Base-by-base conservation (phyloP, 139 green algal species). In the Mesotaenium endlicherianum region DNA sequence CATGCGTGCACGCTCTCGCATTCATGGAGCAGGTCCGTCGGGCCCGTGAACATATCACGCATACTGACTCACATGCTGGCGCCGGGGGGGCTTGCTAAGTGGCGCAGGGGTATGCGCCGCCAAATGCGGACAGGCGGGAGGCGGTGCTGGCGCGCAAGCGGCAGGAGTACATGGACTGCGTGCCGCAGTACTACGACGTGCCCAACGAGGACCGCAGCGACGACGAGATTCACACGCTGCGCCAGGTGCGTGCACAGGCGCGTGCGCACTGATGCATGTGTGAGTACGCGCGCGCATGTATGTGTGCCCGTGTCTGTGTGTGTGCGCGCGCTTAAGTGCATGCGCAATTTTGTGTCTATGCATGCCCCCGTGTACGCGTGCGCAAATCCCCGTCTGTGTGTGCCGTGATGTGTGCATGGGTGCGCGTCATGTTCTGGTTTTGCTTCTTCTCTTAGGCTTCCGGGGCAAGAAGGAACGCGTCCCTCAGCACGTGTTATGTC, bases 131-230 rank as follows among this genome's bases (percentile, higher is more conserved):
- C 67, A 88, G 92, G 5, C 89, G 92, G 78, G 77, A 89, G 2
- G 36, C 82, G 36, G 93, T 93, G 40, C 70, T 98, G 74, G 84
- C 70, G 0, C 88, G 94, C 49, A 96, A 97, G 89, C 91, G 95
- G 30, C 83, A 81, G 0, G 95, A 98, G 88, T 98, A 98, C 78
- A 43, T 78, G 17, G 93, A 95, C 49, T 81, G 94, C 83, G 86
- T 97, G 6, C 93, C 92, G 1, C 89, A 95, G 81, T 96, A 94
- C 44, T 98, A 96, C 76, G 93, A 97, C 77, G 90, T 93, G 2
- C 78, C 90, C n/a, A 83, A 92, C 64, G 77, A 34, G 3, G 87
- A 93, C 45, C 85, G 93, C 0, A 92, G 84, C 16, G 95, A 97
- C 40, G 94, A 98, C 6, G 95, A 98, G 79, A 30, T 93, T 3